These are phyloP conservation scores for Patellaria atrata DNA, from an alignment of 495 filamentous ascomycete species.

Conservation along the genomic window DNA sequence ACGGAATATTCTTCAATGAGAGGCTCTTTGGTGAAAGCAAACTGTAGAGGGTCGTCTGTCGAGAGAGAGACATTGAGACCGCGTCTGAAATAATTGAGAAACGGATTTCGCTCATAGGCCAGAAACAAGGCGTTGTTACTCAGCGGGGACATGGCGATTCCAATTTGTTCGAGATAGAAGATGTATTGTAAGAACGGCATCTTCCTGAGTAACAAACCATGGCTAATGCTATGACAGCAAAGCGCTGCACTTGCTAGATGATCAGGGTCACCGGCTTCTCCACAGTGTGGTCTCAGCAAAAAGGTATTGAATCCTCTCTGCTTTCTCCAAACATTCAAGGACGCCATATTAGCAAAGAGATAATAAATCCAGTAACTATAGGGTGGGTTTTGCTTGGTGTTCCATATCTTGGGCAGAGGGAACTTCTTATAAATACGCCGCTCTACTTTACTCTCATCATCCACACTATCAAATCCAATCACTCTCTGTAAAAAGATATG, in stretches of 20 bases:
- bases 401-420: constrained; percentile 76
- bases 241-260: constrained; percentile 85
- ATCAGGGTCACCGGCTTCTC: constrained; percentile 92
- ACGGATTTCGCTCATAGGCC: constrained; percentile 94
- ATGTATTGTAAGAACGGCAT: constrained; percentile 92
- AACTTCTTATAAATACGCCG: constrained; percentile 86
- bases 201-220: constrained; percentile 84
- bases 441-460: constrained; percentile 95
- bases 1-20: constrained; percentile 97
- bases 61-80: constrained; percentile 92
- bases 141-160: constrained; percentile 95
- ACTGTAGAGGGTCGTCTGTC: constrained; percentile 93
- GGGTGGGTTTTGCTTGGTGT: constrained; percentile 84
- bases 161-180: constrained; percentile 95
- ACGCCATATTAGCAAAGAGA: constrained; percentile 84
- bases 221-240: constrained; percentile 94
- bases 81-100: constrained; percentile 83
- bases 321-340: constrained; percentile 83
- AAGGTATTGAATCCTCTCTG: constrained; percentile 92
- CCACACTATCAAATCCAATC: constrained; percentile 92
- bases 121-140: constrained; percentile 96
- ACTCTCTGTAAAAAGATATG: constrained; percentile 92
- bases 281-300: constrained; percentile 83
- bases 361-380: constrained; percentile 99
- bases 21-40: constrained; percentile 96